Evolutionary conservation across 345 rosid species (phyloP).

Genomic region (Psidium guajava): DNA sequence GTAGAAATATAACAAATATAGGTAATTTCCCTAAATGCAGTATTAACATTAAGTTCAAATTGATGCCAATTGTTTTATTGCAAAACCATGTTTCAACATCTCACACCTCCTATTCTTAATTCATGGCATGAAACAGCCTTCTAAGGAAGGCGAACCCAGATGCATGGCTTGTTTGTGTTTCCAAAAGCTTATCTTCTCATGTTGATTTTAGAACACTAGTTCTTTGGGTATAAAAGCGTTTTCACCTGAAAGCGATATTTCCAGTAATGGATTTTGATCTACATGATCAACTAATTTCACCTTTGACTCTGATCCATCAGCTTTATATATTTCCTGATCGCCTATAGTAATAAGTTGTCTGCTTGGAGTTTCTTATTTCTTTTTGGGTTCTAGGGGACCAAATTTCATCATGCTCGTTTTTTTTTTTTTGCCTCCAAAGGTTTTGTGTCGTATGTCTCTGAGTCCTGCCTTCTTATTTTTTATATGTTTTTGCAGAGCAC

Average conservation of each 20-base stretch:
- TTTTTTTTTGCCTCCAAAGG: background rate
- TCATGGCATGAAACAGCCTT: background rate
- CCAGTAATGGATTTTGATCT: background rate
- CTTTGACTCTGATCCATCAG: background rate
- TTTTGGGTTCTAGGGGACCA: background rate
- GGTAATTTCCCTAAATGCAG: background rate
- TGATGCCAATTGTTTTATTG: background rate
- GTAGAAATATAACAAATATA: background rate
- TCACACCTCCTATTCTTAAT: background rate
- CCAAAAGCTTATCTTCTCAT: background rate
- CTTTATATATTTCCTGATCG: background rate
- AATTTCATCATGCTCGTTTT: background rate
- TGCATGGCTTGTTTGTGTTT: background rate
- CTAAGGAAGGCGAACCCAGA: background rate
- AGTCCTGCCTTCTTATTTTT: background rate
- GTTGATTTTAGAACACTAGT: background rate
- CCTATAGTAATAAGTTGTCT: background rate
- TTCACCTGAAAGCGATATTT: background rate
- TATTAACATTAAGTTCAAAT: background rate
- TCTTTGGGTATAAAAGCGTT: background rate
- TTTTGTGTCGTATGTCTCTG: background rate
- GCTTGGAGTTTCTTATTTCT: background rate
- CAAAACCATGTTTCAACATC: background rate
- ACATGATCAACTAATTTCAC: background rate
- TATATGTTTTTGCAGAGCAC: constrained; percentile 49